Percentiles rank a stretch among this genome's conserved stretches.
phyloP scores from a whole-genome alignment of 768 basidiomycete genomes.

The Hydnum rufescens region DNA sequence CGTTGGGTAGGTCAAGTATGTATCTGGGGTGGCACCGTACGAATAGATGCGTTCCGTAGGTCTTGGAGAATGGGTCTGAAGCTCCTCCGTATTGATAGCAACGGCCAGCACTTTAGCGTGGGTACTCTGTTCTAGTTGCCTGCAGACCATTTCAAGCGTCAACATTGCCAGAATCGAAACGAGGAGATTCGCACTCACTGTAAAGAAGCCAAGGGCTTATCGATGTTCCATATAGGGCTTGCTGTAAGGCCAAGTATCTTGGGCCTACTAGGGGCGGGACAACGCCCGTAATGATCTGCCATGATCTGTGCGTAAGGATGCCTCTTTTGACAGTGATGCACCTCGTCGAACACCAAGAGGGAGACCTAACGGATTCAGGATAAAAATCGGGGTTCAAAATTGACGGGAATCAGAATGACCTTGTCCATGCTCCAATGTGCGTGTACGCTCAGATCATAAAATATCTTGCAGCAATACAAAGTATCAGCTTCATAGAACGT shows the following conservation, averaged over 20 bases:
- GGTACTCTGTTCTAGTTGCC: conserved; percentile 44
- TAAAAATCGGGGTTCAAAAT: background rate
- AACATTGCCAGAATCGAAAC: no score
- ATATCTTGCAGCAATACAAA: conserved; percentile 44
- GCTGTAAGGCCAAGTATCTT: conserved; percentile 92
- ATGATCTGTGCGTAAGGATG: conserved; percentile 40
- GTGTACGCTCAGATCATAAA: conserved; percentile 60
- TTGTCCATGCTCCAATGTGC: conserved; percentile 58
- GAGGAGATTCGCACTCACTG: conserved; percentile 9
- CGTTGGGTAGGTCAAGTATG: conserved; percentile 33
- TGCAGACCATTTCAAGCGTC: background rate
- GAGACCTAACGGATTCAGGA: conserved; percentile 25
- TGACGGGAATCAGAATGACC: conserved; percentile 17
- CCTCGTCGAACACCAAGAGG: conserved; percentile 37
- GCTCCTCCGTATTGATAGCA: conserved; percentile 43
- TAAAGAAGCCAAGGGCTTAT: conserved; percentile 44
- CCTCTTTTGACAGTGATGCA: conserved; percentile 20
- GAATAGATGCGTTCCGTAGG: conserved; percentile 37
- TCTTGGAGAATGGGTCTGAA: conserved; percentile 38
- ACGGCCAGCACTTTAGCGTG: conserved; percentile 62
- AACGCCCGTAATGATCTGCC: conserved; percentile 33
- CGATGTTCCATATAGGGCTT: conserved; percentile 68
- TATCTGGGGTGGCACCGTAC: conserved; percentile 21
- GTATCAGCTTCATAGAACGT: background rate
- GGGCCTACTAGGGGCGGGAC: conserved; percentile 28